Base-by-base conservation (phyloP, 2,329 filamentous ascomycete genomes). In the Penicillium hesseltinei region DNA sequence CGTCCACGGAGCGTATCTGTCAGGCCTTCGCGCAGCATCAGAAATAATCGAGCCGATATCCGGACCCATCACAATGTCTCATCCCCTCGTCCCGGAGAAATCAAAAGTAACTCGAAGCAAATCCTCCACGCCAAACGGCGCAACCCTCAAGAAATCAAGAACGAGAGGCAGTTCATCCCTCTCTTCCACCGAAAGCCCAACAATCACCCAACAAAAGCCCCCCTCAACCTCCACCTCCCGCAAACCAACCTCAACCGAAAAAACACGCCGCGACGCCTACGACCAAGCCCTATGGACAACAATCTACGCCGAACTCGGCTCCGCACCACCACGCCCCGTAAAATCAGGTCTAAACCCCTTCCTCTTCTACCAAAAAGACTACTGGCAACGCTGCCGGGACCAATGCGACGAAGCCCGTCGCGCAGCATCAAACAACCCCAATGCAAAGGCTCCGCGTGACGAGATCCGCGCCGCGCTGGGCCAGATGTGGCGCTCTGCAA, bases 1-100 rank as follows among this genome's bases (percentile, higher is more conserved):
- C 2, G 94, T 99, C 0, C 94, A 99, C 66, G 94, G 94, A 6
- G 95, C 94, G 9, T 99, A 97, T 70, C 80, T 99, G 4, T 97
- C 94, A 2, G 95, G 94, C 3, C 81, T 99, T 6, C 88, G 94
- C 49, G 94, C 89, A 4, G 94, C 94, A 11, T 88, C 90, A 3
- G 92, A 97, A 69, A 84, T 99, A 2, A 80, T 96, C 38, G 88
- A 93, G 54, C 80, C 85, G 3, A 84, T 97, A 71, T 80, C 94
- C 33, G 94, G 94, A 1, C 88, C 91, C 0, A 91, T 99, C 58
- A 78, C 88, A 44, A 79, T 96, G 11, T 89, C 89, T 0, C 81
- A 80, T 4, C 92, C 92, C 1, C 81, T 99, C 3, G 84, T 97
- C 19, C 82, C 58, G 80, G 87, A 61, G 9, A 67, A 66, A 29